Percentiles rank a stretch among this genome's conserved stretches.
These are phyloP conservation scores for Brassica juncea DNA, from an alignment of 345 rosid genomes.

Conservation along the genomic window DNA sequence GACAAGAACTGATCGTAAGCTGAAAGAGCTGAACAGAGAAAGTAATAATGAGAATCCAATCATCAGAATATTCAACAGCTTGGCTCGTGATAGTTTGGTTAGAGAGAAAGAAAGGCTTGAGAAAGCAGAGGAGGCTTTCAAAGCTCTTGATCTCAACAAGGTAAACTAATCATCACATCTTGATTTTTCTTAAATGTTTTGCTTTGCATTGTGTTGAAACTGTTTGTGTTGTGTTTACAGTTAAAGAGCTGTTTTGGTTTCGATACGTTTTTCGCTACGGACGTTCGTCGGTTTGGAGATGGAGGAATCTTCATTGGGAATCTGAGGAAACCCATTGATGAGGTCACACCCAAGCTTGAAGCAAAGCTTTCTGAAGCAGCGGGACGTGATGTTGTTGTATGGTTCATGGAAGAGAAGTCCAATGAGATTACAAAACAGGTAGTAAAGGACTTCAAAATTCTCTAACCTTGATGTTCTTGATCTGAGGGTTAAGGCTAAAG, in stretches of 20 bases:
- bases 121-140: slow-evolving; percentile 79
- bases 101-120: slow-evolving; percentile 82
- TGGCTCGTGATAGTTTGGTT: slow-evolving; percentile 61
- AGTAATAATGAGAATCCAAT: slow-evolving; percentile 53
- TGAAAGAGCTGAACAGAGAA: slow-evolving; percentile 74
- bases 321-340: slow-evolving; percentile 73
- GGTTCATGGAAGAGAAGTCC: slow-evolving; percentile 94
- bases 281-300: slow-evolving; percentile 92
- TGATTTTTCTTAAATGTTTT: background rate
- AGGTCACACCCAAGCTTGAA: slow-evolving; percentile 79
- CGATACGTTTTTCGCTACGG: slow-evolving; percentile 85
- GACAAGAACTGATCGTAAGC: slow-evolving; percentile 88
- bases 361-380: slow-evolving; percentile 82
- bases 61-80: slow-evolving; percentile 53
- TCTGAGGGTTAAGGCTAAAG: background rate
- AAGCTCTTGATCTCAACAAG: slow-evolving; percentile 94
- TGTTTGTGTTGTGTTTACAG: slow-evolving; percentile 47
- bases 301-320: slow-evolving; percentile 93
- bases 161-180: slow-evolving; percentile 32
- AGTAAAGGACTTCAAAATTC: background rate
- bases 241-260: slow-evolving; percentile 85
- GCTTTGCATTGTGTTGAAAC: background rate
- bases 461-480: background rate
- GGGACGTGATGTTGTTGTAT: slow-evolving; percentile 76
- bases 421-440: slow-evolving; percentile 92